Conservation (phyloP, 2,329 filamentous ascomycete species). For the Monilinia polystroma region DNA sequence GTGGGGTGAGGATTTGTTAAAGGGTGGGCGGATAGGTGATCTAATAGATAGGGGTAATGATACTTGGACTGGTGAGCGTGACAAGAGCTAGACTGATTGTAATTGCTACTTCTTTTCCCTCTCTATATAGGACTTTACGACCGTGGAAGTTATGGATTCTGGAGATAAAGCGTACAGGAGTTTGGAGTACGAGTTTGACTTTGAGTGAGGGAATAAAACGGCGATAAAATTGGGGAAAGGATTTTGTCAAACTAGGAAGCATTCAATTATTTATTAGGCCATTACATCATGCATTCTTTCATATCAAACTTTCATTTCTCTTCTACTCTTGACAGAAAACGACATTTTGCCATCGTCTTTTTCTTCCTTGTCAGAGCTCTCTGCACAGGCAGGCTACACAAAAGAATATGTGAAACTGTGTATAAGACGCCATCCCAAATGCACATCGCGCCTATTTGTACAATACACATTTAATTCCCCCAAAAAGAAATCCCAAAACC, state of each 20-base stretch:
- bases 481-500: conserved; percentile 19
- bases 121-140: background rate
- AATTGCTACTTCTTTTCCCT: background rate
- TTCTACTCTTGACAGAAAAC: background rate
- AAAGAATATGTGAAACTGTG: conserved; percentile 19
- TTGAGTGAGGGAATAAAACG: no score
- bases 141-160: background rate
- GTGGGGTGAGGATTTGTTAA: conserved; percentile 68
- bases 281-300: background rate
- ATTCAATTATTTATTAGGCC: background rate
- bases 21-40: background rate
- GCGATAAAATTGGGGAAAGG: background rate
- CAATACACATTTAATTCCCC: conserved; percentile 3
- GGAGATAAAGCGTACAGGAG: background rate
- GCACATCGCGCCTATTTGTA: conserved; percentile 21
- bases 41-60: background rate
- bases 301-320: background rate
- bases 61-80: no score
- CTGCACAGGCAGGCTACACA: conserved; percentile 16
- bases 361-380: background rate
- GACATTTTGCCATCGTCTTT: background rate
- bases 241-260: background rate
- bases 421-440: conserved; percentile 24
- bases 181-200: background rate
- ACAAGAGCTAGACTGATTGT: background rate